These are phyloP conservation scores for Erucastrum elatum DNA, from an alignment of 345 rosid species.

Conservation along the genomic window DNA sequence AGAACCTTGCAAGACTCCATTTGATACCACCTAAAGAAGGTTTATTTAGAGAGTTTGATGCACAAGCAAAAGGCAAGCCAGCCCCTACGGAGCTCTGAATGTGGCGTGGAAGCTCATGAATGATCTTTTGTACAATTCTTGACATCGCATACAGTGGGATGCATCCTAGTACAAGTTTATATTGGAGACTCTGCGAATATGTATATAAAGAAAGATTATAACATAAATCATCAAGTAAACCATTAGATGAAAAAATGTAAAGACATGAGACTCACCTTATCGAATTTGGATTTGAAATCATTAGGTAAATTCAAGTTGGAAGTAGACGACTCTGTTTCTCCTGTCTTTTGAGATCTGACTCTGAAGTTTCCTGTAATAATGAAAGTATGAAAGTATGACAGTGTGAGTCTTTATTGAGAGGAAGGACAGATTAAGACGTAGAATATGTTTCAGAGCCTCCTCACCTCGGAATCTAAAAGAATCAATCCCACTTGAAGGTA, in stretches of 20 bases:
- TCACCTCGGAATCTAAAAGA: constrained; percentile 32
- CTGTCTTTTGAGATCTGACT: neutral
- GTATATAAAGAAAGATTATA: neutral
- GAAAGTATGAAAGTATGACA: neutral
- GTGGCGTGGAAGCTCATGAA: constrained; percentile 43
- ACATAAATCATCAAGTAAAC: neutral
- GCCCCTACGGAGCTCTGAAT: constrained; percentile 45
- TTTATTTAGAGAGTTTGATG: constrained; percentile 75
- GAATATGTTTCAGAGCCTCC: neutral
- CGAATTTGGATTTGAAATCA: neutral
- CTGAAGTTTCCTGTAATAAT: neutral
- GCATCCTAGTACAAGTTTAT: constrained; percentile 44
- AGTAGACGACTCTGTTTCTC: neutral
- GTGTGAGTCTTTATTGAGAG: neutral
- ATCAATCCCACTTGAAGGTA: constrained; percentile 26
- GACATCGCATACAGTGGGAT: constrained; percentile 48
- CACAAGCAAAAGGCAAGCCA: constrained; percentile 63
- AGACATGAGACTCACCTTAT: neutral
- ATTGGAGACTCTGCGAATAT: constrained; percentile 51
- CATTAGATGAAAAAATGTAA: too few relatives aligned
- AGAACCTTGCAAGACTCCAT: constrained; percentile 71
- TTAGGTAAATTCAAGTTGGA: neutral
- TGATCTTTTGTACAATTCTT: constrained; percentile 43
- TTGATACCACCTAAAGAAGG: constrained; percentile 68
- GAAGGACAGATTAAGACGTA: neutral